Conservation (phyloP, 1,284 basidiomycete species). For the Neonothopanus nambi region DNA sequence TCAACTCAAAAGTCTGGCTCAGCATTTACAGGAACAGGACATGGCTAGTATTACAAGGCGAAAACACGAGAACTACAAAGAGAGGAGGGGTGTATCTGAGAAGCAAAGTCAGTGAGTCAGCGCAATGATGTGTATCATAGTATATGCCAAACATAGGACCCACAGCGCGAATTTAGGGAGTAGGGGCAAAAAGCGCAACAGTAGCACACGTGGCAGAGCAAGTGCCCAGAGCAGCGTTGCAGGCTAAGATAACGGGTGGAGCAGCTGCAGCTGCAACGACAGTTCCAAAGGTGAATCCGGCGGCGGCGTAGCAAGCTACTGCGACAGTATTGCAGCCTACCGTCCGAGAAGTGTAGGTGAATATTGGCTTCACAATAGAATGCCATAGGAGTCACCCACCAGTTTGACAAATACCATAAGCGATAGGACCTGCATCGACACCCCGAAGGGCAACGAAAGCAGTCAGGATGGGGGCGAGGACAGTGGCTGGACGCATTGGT, state of each 20-base stretch:
- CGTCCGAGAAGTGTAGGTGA: background rate
- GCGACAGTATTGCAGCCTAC: constrained; percentile 54
- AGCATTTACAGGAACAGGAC: too few relatives aligned
- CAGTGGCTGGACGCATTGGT: constrained; percentile 14
- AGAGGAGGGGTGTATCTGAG: too few relatives aligned
- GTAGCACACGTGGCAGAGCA: constrained; percentile 44
- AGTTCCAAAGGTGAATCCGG: constrained; percentile 53
- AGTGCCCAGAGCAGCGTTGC: constrained; percentile 51
- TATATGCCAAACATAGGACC: too few relatives aligned
- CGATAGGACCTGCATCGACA: constrained; percentile 38
- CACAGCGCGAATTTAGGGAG: constrained; percentile 30
- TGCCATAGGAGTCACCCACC: constrained; percentile 30
- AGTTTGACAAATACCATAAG: constrained; percentile 50
- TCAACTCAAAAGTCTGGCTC: too few relatives aligned
- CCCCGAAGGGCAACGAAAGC: constrained; percentile 13
- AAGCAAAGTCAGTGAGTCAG: too few relatives aligned
- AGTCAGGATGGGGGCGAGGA: constrained; percentile 17
- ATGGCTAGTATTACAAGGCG: too few relatives aligned
- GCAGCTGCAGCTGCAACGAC: constrained; percentile 37
- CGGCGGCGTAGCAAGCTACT: constrained; percentile 54
- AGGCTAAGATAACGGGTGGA: constrained; percentile 48
- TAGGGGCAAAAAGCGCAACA: constrained; percentile 33
- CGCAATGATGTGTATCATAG: too few relatives aligned
- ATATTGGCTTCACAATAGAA: background rate
- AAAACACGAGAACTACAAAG: too few relatives aligned